Conservation (phyloP, 495 filamentous ascomycete genomes). For the Entonaema liquescens region DNA sequence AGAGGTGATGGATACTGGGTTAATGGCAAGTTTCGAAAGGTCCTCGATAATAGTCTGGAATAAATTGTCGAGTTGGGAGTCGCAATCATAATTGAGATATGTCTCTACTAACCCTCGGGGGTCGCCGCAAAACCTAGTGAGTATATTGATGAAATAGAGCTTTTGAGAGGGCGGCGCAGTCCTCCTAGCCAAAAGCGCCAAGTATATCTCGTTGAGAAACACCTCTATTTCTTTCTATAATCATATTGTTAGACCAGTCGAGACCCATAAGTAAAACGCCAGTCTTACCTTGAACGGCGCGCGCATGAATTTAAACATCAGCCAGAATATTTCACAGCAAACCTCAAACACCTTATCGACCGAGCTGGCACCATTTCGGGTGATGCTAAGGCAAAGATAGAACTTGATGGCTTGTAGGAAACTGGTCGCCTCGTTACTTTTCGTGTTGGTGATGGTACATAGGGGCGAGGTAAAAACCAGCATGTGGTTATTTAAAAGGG, state of each 20-base stretch:
- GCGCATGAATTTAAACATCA: conserved; percentile 93
- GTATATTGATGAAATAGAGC: conserved; percentile 84
- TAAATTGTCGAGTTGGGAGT: conserved; percentile 93
- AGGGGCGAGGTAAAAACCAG: conserved; percentile 86
- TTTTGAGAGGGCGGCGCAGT: conserved; percentile 90
- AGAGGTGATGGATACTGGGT: conserved; percentile 74
- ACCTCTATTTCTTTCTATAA: conserved; percentile 94
- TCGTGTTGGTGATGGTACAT: conserved; percentile 87
- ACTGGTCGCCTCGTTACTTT: conserved; percentile 81
- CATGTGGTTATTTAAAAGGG: conserved; percentile 90
- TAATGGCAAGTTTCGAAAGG: conserved; percentile 80
- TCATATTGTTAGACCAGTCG: conserved; percentile 26
- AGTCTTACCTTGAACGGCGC: conserved; percentile 83
- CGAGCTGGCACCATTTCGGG: conserved; percentile 92
- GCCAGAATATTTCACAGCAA: conserved; percentile 96
- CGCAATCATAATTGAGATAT: conserved; percentile 99
- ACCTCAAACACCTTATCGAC: conserved; percentile 93
- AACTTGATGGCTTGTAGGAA: conserved; percentile 97
- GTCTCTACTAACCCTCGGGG: conserved; percentile 91
- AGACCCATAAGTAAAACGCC: background rate
- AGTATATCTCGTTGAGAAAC: conserved; percentile 96
- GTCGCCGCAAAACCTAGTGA: conserved; percentile 84
- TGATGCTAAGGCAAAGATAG: conserved; percentile 92
- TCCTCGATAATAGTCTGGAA: conserved; percentile 96
- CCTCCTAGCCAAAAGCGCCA: conserved; percentile 88